A percentile compares a stretch with the other conserved stretches of the same genome.
Evolutionary conservation across 352 stramenopile genomes (phyloP).

Genomic region (Globisporangium uncinulatum): DNA sequence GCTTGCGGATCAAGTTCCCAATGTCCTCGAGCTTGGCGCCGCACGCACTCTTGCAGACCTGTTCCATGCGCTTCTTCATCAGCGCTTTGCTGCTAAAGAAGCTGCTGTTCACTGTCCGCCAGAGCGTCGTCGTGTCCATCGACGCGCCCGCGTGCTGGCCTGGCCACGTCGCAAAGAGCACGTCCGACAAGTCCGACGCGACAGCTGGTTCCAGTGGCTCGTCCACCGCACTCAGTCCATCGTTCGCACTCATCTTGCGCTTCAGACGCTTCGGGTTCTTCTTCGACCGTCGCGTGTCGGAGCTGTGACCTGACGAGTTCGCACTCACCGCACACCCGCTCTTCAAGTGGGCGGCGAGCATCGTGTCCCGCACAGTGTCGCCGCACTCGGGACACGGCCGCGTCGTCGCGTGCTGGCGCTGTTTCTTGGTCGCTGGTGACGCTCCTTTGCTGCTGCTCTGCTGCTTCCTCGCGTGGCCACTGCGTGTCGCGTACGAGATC

Average conservation of each 20-base stretch:
- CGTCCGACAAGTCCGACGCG: slow-evolving; percentile 45
- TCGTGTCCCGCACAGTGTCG: slow-evolving; percentile 47
- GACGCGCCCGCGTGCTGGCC: slow-evolving; percentile 58
- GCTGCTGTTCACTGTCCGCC: slow-evolving; percentile 57
- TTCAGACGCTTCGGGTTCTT: slow-evolving; percentile 33
- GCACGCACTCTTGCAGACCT: slow-evolving; percentile 57
- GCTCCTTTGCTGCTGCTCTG: slow-evolving; percentile 10
- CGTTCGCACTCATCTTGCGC: slow-evolving; percentile 20
- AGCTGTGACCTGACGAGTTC: neutral
- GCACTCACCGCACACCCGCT: slow-evolving; percentile 30
- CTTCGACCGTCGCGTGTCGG: slow-evolving; percentile 8
- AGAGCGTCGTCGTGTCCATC: slow-evolving; percentile 78
- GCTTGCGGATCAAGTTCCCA: slow-evolving; percentile 37
- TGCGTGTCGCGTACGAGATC: slow-evolving; percentile 36
- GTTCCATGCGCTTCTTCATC: slow-evolving; percentile 68
- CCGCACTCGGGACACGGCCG: slow-evolving; percentile 61
- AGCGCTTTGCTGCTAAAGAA: slow-evolving; percentile 66
- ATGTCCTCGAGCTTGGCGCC: slow-evolving; percentile 67
- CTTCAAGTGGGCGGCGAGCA: slow-evolving; percentile 63
- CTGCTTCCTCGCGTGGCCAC: neutral
- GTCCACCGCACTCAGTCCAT: neutral
- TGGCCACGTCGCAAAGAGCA: slow-evolving; percentile 80
- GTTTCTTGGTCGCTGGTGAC: slow-evolving; percentile 23
- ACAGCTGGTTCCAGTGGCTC: slow-evolving; percentile 20
- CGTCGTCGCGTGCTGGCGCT: slow-evolving; percentile 30